Percentiles rank a stretch among this genome's conserved stretches.
These are phyloP conservation scores for Parietichytrium sp. DNA, from an alignment of 108 stramenopile genomes.

Conservation along the genomic window DNA sequence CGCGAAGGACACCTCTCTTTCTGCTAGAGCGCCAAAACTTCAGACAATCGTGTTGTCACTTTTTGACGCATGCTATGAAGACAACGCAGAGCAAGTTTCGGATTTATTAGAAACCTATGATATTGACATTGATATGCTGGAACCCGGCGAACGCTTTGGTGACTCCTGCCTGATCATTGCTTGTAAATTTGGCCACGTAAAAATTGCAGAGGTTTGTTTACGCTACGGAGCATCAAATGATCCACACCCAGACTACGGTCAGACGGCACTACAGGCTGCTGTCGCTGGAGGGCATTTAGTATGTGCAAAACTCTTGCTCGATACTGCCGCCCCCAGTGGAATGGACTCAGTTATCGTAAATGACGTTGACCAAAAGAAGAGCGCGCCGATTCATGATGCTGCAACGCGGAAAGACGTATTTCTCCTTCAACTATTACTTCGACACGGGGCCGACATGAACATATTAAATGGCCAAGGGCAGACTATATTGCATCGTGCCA, in stretches of 20 bases:
- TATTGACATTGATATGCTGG: background rate
- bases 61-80: background rate
- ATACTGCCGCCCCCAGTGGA: slow-evolving; percentile 16
- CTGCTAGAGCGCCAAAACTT: too few species aligned
- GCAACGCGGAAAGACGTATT: background rate
- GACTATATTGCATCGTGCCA: slow-evolving; percentile 9
- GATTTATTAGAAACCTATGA: background rate
- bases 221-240: slow-evolving; percentile 10
- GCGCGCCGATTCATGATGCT: slow-evolving; percentile 22
- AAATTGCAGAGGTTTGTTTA: slow-evolving; percentile 20
- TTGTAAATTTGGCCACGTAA: background rate
- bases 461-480: background rate
- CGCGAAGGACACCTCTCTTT: background rate
- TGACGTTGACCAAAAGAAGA: background rate
- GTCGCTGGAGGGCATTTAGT: background rate
- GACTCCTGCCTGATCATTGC: slow-evolving; percentile 3
- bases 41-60: background rate
- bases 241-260: slow-evolving; percentile 24
- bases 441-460: background rate
- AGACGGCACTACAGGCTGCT: slow-evolving; percentile 32
- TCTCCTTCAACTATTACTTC: background rate
- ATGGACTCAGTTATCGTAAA: slow-evolving; percentile 16
- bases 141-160: background rate
- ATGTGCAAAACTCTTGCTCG: background rate
- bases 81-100: background rate